Evolutionary conservation across 2,329 filamentous ascomycete genomes (phyloP).

Genomic region (Paramyrothecium roridum): DNA sequence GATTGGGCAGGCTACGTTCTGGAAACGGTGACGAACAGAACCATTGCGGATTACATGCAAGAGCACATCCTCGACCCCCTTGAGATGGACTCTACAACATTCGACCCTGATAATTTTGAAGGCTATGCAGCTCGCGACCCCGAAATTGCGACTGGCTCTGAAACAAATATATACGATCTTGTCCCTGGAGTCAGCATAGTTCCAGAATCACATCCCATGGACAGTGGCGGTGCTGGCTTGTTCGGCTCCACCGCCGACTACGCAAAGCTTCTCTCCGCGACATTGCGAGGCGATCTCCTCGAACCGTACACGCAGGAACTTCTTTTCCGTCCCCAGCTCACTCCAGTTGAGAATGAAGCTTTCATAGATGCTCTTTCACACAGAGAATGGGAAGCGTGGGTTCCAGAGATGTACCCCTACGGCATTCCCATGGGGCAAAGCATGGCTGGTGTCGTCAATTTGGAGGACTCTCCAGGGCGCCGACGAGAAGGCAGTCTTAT

Average conservation of each 20-base stretch:
- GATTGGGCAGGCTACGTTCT: conserved; percentile 38
- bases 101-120: conserved; percentile 11
- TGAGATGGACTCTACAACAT: conserved; percentile 20
- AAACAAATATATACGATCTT: conserved; percentile 2
- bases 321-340: conserved; percentile 28
- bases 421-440: background rate
- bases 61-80: conserved; percentile 18
- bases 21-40: conserved; percentile 25
- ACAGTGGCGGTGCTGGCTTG: conserved; percentile 31
- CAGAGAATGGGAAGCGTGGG: background rate
- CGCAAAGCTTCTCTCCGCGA: conserved; percentile 18
- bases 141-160: conserved; percentile 2
- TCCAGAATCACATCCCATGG: conserved; percentile 18
- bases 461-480: background rate
- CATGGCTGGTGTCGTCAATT: background rate
- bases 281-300: conserved; percentile 18
- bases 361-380: background rate
- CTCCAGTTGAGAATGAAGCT: background rate
- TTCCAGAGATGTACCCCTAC: conserved; percentile 1
- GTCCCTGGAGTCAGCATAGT: conserved; percentile 4
- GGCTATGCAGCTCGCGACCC: conserved; percentile 3
- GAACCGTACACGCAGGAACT: conserved; percentile 13
- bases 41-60: conserved; percentile 20
- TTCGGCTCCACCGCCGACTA: conserved; percentile 29
- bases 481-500: background rate